phyloP scores from a whole-genome alignment of 805 yeast species.

The Candida khao-thaluensis region DNA sequence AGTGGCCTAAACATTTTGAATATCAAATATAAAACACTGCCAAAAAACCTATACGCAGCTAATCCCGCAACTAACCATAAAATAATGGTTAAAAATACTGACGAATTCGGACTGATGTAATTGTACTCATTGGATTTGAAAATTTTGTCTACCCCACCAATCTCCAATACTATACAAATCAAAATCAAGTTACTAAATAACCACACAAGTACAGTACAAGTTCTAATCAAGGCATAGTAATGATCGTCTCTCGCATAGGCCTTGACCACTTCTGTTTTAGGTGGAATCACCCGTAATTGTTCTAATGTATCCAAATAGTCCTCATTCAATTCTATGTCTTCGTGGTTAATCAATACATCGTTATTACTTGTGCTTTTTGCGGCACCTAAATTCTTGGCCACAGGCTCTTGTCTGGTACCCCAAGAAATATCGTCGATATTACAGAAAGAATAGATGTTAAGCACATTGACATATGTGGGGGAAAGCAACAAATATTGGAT shows the following conservation, averaged over 20 bases:
- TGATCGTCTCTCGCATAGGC: conserved; percentile 51
- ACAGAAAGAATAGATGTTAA: conserved; percentile 93
- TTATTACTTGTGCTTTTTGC: conserved; percentile 57
- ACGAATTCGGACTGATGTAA: conserved; percentile 45
- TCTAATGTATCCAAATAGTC: conserved; percentile 66
- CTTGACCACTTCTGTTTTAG: conserved; percentile 20
- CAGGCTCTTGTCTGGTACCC: conserved; percentile 90
- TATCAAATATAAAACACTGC: conserved; percentile 61
- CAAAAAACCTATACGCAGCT: conserved; percentile 80
- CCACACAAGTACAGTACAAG: conserved; percentile 88
- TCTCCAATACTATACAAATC: conserved; percentile 77
- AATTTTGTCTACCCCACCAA: conserved; percentile 67
- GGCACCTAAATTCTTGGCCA: conserved; percentile 71
- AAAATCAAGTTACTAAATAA: conserved; percentile 80
- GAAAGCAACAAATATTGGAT: conserved; percentile 78
- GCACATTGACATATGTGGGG: conserved; percentile 87
- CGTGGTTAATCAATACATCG: conserved; percentile 44
- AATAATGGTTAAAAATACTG: conserved; percentile 75
- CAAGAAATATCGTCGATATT: conserved; percentile 95
- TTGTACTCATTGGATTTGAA: conserved; percentile 28
- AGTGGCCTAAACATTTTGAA: conserved; percentile 38
- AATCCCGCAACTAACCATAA: conserved; percentile 91
- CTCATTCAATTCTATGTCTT: conserved; percentile 75
- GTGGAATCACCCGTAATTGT: conserved; percentile 46
- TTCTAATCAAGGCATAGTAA: conserved; percentile 87